Evolutionary conservation across 2,329 filamentous ascomycete genomes (phyloP).

Genomic region (Colletotrichum sp.): DNA sequence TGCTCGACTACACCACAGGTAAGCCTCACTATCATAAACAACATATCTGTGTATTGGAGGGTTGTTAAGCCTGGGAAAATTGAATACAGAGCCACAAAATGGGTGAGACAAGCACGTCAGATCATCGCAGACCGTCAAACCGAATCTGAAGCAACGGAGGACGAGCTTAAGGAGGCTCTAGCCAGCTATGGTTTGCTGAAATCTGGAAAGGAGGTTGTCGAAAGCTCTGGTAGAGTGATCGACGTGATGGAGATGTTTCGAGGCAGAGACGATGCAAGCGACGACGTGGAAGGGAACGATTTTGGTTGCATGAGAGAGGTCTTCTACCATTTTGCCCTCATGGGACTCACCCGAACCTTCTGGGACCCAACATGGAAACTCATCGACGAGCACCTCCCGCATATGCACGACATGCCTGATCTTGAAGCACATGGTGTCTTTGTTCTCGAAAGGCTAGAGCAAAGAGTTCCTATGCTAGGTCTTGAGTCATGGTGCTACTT

Average conservation of each 20-base stretch:
- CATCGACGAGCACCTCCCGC: not conserved
- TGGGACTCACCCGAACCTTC: constrained; percentile 5
- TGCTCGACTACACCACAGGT: not conserved
- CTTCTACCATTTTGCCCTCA: not conserved
- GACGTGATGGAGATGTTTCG: constrained; percentile 1
- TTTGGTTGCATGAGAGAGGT: not conserved
- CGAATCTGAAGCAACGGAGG: not conserved
- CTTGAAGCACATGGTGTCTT: not conserved
- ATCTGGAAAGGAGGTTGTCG: not conserved
- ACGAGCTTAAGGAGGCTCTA: not conserved
- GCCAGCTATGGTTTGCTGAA: not conserved
- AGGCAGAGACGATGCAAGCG: not conserved
- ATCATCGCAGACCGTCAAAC: not conserved
- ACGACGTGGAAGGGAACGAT: not conserved
- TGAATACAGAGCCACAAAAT: not conserved
- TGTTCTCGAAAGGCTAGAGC: constrained; percentile 1
- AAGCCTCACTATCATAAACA: not conserved
- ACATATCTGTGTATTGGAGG: not conserved
- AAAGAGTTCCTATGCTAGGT: not conserved
- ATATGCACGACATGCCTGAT: not conserved
- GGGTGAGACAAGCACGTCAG: not conserved
- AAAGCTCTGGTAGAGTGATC: not conserved
- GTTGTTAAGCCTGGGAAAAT: not conserved
- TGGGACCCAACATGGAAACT: constrained; percentile 8
- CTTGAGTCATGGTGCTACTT: constrained; percentile 4